phyloP scores from a whole-genome alignment of 371 early-diverging fungal species.

The Actinomortierella wolfii region DNA sequence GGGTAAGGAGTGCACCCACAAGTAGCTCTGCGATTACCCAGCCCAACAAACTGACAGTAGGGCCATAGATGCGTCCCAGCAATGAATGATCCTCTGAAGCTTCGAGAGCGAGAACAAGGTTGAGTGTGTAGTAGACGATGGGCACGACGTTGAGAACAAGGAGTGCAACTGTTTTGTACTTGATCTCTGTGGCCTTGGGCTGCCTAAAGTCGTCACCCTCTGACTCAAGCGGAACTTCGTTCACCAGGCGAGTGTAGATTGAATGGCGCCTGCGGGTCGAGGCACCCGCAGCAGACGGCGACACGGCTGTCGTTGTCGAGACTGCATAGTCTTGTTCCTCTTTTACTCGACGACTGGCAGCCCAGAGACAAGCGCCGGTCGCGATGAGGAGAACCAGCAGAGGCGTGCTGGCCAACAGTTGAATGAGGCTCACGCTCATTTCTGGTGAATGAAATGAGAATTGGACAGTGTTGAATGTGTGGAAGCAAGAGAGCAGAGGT shows the following conservation, averaged over 20 bases:
- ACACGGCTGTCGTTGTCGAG: slow-evolving; percentile 2
- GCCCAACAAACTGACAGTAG: slow-evolving; percentile 13
- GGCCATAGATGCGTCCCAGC: slow-evolving; percentile 13
- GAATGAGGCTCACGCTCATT: slow-evolving; percentile 22
- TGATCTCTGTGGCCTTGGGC: slow-evolving; percentile 32
- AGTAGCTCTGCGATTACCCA: slow-evolving; percentile 20
- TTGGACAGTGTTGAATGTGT: no score
- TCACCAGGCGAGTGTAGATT: slow-evolving; percentile 30
- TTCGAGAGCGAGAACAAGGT: slow-evolving; percentile 15
- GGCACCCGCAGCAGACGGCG: slow-evolving; percentile 1
- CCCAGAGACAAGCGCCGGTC: slow-evolving; percentile 13
- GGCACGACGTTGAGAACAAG: slow-evolving; percentile 25
- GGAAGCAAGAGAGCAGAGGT: no score
- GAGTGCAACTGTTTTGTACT: slow-evolving; percentile 21
- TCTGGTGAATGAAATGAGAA: no score
- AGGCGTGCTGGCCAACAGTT: slow-evolving; percentile 25
- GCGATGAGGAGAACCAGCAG: slow-evolving; percentile 17
- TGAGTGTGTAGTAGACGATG: slow-evolving; percentile 8
- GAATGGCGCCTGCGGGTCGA: slow-evolving; percentile 29
- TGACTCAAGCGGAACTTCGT: neutral
- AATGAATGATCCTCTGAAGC: slow-evolving; percentile 7
- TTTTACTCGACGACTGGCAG: slow-evolving; percentile 13
- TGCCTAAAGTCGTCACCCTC: slow-evolving; percentile 1
- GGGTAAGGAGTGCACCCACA: slow-evolving; percentile 29
- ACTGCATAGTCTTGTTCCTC: slow-evolving; percentile 10